phyloP scores from a whole-genome alignment of 2,329 filamentous ascomycete genomes.

The Raffaelea albimanens region DNA sequence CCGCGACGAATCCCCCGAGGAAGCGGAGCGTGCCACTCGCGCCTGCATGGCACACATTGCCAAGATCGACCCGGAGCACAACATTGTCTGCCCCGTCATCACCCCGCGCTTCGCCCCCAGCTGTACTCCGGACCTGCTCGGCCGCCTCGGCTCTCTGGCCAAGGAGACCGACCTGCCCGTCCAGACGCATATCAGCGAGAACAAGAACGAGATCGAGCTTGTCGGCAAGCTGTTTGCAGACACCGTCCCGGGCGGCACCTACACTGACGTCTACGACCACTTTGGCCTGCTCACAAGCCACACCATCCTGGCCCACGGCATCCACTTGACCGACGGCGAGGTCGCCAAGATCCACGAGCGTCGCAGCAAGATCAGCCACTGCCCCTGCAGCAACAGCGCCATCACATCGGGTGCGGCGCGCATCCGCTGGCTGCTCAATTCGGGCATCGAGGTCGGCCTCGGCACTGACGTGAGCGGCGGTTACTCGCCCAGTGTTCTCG shows the following conservation, averaged over 20 bases:
- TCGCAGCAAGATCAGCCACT: constrained; percentile 66
- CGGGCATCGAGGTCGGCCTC: constrained; percentile 69
- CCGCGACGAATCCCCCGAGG: constrained; percentile 57
- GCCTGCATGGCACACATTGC: constrained; percentile 56
- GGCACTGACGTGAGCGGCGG: constrained; percentile 90
- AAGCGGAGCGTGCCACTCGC: constrained; percentile 45
- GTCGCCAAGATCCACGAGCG: constrained; percentile 51
- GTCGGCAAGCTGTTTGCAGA: constrained; percentile 60
- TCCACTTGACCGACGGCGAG: constrained; percentile 66
- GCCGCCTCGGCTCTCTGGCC: constrained; percentile 55
- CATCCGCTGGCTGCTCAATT: constrained; percentile 64
- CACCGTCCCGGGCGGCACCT: constrained; percentile 33
- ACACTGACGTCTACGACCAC: constrained; percentile 71
- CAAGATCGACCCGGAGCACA: constrained; percentile 53
- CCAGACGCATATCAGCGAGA: constrained; percentile 89
- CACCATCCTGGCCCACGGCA: constrained; percentile 78
- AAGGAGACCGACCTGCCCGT: constrained; percentile 54
- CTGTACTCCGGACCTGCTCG: constrained; percentile 52
- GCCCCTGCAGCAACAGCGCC: constrained; percentile 76
- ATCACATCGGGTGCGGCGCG: constrained; percentile 71
- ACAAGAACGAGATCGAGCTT: constrained; percentile 60
- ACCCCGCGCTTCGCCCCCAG: constrained; percentile 62
- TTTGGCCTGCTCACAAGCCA: constrained; percentile 57
- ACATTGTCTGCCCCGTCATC: constrained; percentile 67
- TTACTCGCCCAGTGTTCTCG: constrained; percentile 71